These are phyloP conservation scores for Gnomoniopsis sp. DNA, from an alignment of 2,329 filamentous ascomycete species.

Conservation along the genomic window DNA sequence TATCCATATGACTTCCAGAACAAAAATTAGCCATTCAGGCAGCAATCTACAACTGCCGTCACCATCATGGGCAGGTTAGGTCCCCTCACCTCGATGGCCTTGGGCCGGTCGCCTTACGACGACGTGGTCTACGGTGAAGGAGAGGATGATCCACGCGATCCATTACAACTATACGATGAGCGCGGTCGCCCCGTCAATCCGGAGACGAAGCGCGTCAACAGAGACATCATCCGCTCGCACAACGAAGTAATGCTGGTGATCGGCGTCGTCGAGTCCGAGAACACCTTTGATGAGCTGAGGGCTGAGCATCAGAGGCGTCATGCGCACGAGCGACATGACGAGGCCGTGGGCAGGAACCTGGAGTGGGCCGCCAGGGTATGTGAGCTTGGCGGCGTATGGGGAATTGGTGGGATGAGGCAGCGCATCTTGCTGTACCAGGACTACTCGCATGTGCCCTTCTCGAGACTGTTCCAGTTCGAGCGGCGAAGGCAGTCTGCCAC, in stretches of 20 bases:
- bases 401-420: conserved; percentile 49
- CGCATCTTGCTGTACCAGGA: conserved; percentile 53
- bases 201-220: conserved; percentile 51
- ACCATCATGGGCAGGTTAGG: conserved; percentile 51
- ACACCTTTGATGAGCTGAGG: conserved; percentile 35
- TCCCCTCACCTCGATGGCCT: conserved; percentile 53
- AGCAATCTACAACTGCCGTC: background rate
- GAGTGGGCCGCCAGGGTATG: conserved; percentile 31
- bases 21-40: background rate
- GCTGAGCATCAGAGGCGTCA: conserved; percentile 33
- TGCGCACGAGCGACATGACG: conserved; percentile 46
- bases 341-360: conserved; percentile 39
- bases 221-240: conserved; percentile 56
- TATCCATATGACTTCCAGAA: background rate
- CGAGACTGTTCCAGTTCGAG: conserved; percentile 37
- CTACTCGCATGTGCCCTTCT: conserved; percentile 47
- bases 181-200: conserved; percentile 55
- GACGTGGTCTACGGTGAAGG: conserved; percentile 51
- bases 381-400: conserved; percentile 46
- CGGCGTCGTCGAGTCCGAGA: conserved; percentile 58
- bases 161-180: conserved; percentile 49
- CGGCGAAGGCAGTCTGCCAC: conserved; percentile 28
- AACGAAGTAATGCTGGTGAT: conserved; percentile 64
- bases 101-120: conserved; percentile 60
- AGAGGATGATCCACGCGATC: conserved; percentile 36